phyloP scores from a whole-genome alignment of 2,329 filamentous ascomycete genomes.

The Ophiocordyceps camponoti-floridani region DNA sequence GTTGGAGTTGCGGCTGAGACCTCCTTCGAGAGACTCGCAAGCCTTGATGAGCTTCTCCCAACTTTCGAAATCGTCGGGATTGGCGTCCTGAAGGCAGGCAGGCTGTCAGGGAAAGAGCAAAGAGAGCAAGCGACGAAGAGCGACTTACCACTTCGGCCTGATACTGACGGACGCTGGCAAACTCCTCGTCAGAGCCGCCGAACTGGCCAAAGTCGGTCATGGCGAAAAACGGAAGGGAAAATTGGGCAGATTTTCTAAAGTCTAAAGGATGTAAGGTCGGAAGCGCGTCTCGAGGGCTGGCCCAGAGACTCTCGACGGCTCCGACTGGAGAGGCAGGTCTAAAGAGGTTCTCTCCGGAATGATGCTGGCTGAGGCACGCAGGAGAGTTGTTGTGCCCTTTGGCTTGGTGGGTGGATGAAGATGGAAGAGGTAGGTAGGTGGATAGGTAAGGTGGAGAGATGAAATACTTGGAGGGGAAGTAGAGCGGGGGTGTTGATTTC shows the following conservation, averaged over 20 bases:
- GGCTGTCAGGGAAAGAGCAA: not conserved
- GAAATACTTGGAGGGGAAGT: not conserved
- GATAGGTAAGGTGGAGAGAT: not conserved
- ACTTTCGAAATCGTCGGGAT: constrained; percentile 79
- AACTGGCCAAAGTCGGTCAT: constrained; percentile 59
- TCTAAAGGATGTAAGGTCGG: not conserved
- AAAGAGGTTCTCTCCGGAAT: not conserved
- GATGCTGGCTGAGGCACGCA: not conserved
- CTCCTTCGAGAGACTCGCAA: constrained; percentile 74
- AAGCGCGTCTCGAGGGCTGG: not conserved
- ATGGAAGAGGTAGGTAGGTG: not conserved
- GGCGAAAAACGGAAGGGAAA: constrained; percentile 3
- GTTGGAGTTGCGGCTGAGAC: constrained; percentile 90
- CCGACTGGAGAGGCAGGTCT: not conserved
- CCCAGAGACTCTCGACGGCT: not conserved
- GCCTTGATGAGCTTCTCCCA: constrained; percentile 87
- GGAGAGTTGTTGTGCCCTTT: not conserved
- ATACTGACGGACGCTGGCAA: constrained; percentile 63
- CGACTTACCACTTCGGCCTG: constrained; percentile 52
- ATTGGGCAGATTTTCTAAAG: too few species aligned
- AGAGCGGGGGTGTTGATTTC: not conserved
- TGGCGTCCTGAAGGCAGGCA: constrained; percentile 29
- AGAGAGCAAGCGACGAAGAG: not conserved
- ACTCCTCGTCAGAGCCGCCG: constrained; percentile 64
- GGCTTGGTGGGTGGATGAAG: not conserved